phyloP scores from a whole-genome alignment of 2,329 filamentous ascomycete species.

The Phaeosphaeriaceae sp. region DNA sequence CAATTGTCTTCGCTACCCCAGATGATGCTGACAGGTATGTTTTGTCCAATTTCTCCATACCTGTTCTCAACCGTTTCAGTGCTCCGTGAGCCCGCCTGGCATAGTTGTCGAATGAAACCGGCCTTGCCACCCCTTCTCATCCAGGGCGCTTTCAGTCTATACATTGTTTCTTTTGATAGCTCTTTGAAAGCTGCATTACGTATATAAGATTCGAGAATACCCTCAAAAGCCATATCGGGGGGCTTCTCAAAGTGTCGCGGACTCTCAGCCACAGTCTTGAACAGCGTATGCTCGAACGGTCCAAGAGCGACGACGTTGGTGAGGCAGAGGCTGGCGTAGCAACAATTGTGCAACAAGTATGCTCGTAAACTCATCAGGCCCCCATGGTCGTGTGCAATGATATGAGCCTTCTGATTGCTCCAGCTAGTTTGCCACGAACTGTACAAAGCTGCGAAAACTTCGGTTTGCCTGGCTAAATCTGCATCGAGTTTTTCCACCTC shows the following conservation, averaged over 20 bases:
- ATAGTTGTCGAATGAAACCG: constrained; percentile 27
- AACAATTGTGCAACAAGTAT: constrained; percentile 19
- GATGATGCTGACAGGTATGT: constrained; percentile 23
- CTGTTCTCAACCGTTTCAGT: constrained; percentile 21
- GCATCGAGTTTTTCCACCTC: constrained; percentile 17
- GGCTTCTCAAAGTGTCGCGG: constrained; percentile 17
- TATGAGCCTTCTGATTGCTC: constrained; percentile 13
- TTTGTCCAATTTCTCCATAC: constrained; percentile 19
- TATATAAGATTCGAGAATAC: constrained; percentile 27
- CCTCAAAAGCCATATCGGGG: constrained; percentile 23
- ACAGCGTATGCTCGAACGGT: constrained; percentile 26
- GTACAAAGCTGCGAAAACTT: constrained; percentile 22
- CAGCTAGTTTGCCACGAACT: constrained; percentile 19
- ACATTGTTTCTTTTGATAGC: constrained; percentile 11
- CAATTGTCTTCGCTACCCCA: constrained; percentile 27
- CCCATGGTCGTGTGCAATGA: constrained; percentile 28
- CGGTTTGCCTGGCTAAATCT: constrained; percentile 23
- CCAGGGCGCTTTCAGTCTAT: constrained; percentile 22
- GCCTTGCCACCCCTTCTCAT: constrained; percentile 16
- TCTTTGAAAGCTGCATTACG: constrained; percentile 19
- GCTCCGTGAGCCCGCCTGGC: constrained; percentile 25
- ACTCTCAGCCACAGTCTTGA: constrained; percentile 20
- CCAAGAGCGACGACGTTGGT: constrained; percentile 29
- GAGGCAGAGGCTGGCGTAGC: constrained; percentile 23
- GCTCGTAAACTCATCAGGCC: constrained; percentile 30